These are phyloP conservation scores for Anisodus tanguticus DNA, from an alignment of 257 asterid species.

Conservation along the genomic window DNA sequence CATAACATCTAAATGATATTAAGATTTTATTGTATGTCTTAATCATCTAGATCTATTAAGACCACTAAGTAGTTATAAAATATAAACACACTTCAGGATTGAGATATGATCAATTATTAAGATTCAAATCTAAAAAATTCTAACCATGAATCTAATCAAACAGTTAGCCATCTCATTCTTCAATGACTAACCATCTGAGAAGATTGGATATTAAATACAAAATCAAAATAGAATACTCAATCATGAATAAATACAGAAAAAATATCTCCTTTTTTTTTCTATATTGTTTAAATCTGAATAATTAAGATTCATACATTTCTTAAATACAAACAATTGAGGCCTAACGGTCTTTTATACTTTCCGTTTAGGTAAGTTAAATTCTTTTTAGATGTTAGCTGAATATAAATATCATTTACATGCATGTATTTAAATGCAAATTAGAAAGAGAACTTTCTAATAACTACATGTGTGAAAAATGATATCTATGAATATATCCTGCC, in stretches of 20 bases:
- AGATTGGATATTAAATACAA: too few relatives aligned
- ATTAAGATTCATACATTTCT: not conserved
- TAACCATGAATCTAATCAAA: too few relatives aligned
- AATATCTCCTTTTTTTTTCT: too few relatives aligned
- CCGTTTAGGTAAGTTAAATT: not conserved
- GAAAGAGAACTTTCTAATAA: not conserved
- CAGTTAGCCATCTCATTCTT: too few relatives aligned
- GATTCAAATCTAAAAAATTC: too few relatives aligned
- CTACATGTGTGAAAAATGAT: not conserved
- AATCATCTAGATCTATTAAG: too few relatives aligned
- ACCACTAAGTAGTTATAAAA: too few relatives aligned
- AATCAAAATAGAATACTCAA: too few relatives aligned
- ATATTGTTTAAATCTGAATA: not conserved
- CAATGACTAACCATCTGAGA: too few relatives aligned
- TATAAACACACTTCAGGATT: too few relatives aligned
- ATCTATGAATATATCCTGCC: constrained; percentile 10
- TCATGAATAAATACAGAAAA: not conserved
- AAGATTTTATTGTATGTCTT: too few relatives aligned
- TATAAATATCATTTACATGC: not conserved
- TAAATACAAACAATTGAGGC: not conserved
- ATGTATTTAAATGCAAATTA: not conserved
- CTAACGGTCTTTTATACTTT: not conserved
- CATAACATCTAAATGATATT: not conserved
- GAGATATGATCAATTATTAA: too few relatives aligned
- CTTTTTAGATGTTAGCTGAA: not conserved